Conservation (phyloP, 2,329 filamentous ascomycete genomes). For the Aspergillus sp. region DNA sequence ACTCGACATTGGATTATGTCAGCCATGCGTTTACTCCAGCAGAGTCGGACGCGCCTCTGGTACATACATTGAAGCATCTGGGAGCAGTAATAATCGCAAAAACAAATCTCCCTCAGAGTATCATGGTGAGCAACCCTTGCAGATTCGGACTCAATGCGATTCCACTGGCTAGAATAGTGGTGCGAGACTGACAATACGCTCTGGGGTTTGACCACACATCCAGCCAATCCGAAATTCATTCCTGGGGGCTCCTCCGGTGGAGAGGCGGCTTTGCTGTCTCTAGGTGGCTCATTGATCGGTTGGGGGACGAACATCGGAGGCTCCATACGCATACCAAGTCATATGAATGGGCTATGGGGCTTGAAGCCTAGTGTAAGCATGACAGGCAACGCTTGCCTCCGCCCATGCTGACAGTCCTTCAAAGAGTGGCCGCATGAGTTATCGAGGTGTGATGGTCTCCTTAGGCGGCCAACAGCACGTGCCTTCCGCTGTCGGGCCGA, state of each 20-base stretch:
- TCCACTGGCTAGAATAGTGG: neutral
- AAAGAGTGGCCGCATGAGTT: conserved; percentile 1
- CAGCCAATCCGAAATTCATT: neutral
- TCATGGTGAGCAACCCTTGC: conserved; percentile 1
- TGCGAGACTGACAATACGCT: conserved; percentile 3
- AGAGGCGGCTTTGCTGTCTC: conserved; percentile 1
- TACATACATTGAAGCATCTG: conserved; percentile 1
- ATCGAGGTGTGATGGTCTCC: neutral
- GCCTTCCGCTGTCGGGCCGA: neutral
- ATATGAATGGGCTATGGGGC: conserved; percentile 2
- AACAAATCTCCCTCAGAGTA: conserved; percentile 4
- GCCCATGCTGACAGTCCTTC: neutral
- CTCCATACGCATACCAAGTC: neutral
- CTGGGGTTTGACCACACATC: conserved; percentile 1
- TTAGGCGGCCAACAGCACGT: neutral
- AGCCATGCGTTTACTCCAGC: neutral
- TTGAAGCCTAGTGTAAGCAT: neutral
- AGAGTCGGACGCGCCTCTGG: neutral
- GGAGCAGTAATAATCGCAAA: conserved; percentile 3
- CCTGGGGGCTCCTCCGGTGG: conserved; percentile 3
- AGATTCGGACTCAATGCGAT: neutral
- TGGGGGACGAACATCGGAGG: conserved; percentile 4
- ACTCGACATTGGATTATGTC: conserved; percentile 1
- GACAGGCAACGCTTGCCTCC: neutral
- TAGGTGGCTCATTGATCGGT: conserved; percentile 1